Conservation (phyloP, 2,329 filamentous ascomycete genomes). For the Bipolaris cookei region DNA sequence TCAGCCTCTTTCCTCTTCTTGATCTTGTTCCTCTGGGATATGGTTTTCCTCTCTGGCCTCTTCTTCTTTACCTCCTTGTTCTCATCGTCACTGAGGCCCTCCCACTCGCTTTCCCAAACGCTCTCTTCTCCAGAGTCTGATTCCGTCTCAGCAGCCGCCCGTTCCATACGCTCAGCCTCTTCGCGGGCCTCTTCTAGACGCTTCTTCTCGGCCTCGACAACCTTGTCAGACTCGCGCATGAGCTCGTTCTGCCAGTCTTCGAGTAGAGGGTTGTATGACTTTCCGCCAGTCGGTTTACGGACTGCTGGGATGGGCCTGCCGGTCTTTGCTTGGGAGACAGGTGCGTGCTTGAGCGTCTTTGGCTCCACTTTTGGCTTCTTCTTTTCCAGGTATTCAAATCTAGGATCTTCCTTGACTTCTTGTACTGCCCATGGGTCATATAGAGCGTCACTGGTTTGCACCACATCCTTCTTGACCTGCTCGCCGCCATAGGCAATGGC, state of each 20-base stretch:
- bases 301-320: conserved; percentile 83
- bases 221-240: conserved; percentile 76
- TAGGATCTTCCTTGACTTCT: conserved; percentile 57
- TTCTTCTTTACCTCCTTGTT: conserved; percentile 71
- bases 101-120: conserved; percentile 86
- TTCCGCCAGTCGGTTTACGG: conserved; percentile 77
- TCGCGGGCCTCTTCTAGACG: conserved; percentile 71
- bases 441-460: conserved; percentile 63
- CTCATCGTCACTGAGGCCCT: conserved; percentile 60
- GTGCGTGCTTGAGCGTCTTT: conserved; percentile 74
- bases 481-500: conserved; percentile 76
- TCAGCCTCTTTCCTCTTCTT: conserved; percentile 90
- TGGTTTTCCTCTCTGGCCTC: conserved; percentile 83
- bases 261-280: conserved; percentile 91
- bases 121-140: conserved; percentile 84
- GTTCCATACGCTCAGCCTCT: conserved; percentile 71
- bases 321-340: conserved; percentile 80
- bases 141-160: conserved; percentile 74
- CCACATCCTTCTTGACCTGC: conserved; percentile 56
- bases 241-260: conserved; percentile 83
- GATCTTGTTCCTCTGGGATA: conserved; percentile 82
- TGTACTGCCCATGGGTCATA: conserved; percentile 81
- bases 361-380: conserved; percentile 73
- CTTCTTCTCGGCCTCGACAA: conserved; percentile 77
- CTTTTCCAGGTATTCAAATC: conserved; percentile 71